Conservation (phyloP, 208 protist species). For the Acanthamoeba royreba region DNA sequence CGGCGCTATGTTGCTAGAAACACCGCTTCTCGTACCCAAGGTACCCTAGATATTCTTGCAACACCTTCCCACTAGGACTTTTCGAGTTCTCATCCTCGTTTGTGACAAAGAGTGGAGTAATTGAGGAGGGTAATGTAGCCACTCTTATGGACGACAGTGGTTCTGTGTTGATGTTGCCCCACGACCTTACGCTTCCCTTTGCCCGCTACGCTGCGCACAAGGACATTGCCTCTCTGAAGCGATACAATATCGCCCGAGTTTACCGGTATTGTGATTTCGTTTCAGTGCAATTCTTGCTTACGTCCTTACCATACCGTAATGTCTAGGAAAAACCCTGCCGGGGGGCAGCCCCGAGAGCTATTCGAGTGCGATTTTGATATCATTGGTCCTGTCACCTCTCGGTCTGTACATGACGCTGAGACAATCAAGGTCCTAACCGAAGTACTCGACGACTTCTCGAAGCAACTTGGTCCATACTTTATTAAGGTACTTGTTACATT, state of each 20-base stretch:
- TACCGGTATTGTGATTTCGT: not conserved
- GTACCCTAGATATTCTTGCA: not conserved
- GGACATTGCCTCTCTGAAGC: not conserved
- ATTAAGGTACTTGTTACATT: not conserved
- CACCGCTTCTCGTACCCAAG: slow-evolving; percentile 60
- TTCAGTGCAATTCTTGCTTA: not conserved
- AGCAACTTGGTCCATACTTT: slow-evolving; percentile 32
- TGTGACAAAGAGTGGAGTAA: slow-evolving; percentile 16
- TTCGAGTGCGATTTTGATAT: slow-evolving; percentile 70
- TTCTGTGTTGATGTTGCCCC: slow-evolving; percentile 51
- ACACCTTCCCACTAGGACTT: not conserved
- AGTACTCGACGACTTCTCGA: slow-evolving; percentile 52
- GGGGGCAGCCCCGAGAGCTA: slow-evolving; percentile 56
- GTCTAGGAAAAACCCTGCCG: slow-evolving; percentile 17
- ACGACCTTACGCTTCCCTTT: slow-evolving; percentile 68
- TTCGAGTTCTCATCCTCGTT: not conserved
- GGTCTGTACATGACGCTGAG: slow-evolving; percentile 45
- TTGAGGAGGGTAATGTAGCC: slow-evolving; percentile 9
- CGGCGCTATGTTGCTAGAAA: slow-evolving; percentile 57
- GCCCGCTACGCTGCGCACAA: slow-evolving; percentile 50
- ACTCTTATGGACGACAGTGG: slow-evolving; percentile 62
- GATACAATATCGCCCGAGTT: slow-evolving; percentile 52
- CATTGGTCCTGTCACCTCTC: not conserved
- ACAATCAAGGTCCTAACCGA: slow-evolving; percentile 41
- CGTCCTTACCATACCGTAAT: not conserved